A percentile compares a stretch with the other conserved stretches of the same genome.
Conservation (phyloP, 2,329 filamentous ascomycete genomes). For the Alternaria sp. region DNA sequence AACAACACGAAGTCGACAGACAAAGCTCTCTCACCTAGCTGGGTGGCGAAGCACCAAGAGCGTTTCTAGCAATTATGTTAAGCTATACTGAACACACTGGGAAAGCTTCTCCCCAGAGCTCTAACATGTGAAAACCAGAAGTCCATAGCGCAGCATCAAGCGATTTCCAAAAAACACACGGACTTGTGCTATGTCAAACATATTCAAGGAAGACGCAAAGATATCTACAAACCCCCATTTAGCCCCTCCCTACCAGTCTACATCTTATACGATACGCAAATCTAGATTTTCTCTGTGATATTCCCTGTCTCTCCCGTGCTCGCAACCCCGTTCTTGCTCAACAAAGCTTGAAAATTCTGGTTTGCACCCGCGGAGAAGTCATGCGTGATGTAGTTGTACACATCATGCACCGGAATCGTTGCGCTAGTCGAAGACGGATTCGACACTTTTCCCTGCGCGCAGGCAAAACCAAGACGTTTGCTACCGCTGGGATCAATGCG, state of each 20-base stretch:
- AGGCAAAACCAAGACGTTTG: conserved; percentile 37
- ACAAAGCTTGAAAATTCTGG: conserved; percentile 32
- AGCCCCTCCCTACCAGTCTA: background rate
- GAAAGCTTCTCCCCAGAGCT: background rate
- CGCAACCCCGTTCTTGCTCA: conserved; percentile 36
- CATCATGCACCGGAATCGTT: conserved; percentile 38
- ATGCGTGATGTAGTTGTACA: conserved; percentile 41
- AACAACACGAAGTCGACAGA: background rate
- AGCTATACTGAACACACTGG: background rate
- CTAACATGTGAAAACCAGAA: background rate
- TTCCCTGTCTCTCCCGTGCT: background rate
- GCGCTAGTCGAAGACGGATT: conserved; percentile 33
- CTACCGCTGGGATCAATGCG: conserved; percentile 33
- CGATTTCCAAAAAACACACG: background rate
- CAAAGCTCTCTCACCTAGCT: background rate
- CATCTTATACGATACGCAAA: background rate
- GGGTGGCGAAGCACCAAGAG: background rate
- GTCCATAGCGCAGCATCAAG: background rate
- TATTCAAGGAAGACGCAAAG: background rate
- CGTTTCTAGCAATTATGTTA: background rate
- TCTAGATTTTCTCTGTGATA: background rate
- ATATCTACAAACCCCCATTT: background rate
- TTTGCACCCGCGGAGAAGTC: conserved; percentile 40
- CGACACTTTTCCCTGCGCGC: conserved; percentile 30
- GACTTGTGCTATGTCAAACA: background rate